Percentiles rank a stretch among this genome's conserved stretches.
phyloP scores from a whole-genome alignment of 257 asterid genomes.

The Misopates orontium region DNA sequence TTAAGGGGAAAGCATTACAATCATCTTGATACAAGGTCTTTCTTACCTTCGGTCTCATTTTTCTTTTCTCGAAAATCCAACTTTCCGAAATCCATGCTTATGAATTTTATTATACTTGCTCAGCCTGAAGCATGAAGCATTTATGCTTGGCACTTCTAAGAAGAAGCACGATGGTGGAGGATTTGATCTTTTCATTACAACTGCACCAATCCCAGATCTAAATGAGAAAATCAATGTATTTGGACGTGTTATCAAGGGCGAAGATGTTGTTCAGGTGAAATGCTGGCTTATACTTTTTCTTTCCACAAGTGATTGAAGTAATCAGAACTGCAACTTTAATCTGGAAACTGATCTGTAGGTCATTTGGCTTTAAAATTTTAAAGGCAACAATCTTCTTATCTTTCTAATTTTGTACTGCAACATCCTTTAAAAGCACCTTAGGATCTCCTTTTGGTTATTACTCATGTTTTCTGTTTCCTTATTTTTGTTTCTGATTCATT shows the following conservation, averaged over 20 bases:
- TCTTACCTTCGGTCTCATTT: conserved; percentile 30
- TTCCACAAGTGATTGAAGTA: not conserved
- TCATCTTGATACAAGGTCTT: conserved; percentile 88
- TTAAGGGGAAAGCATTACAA: conserved; percentile 79
- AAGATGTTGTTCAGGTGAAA: conserved; percentile 92
- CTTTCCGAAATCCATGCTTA: conserved; percentile 10
- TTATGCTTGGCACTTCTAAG: conserved; percentile 95
- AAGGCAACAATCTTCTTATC: not conserved
- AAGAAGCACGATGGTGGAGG: conserved; percentile 57
- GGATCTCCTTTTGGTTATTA: not conserved
- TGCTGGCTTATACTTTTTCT: not conserved
- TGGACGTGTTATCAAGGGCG: conserved; percentile 91
- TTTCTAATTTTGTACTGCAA: not conserved
- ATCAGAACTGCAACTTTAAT: not conserved
- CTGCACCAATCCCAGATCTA: conserved; percentile 92
- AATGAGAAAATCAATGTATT: conserved; percentile 78
- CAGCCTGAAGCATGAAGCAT: conserved; percentile 93
- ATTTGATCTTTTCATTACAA: conserved; percentile 82
- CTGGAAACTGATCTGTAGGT: not conserved
- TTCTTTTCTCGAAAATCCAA: not conserved
- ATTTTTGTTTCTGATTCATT: not conserved
- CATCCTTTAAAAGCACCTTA: not conserved
- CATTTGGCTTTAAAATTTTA: not conserved
- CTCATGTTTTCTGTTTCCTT: not conserved
- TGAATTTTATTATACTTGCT: conserved; percentile 16